A percentile compares a stretch with the other conserved stretches of the same genome.
Evolutionary conservation across 805 yeast genomes (phyloP).

Genomic region (Monosporozyma aquatica): DNA sequence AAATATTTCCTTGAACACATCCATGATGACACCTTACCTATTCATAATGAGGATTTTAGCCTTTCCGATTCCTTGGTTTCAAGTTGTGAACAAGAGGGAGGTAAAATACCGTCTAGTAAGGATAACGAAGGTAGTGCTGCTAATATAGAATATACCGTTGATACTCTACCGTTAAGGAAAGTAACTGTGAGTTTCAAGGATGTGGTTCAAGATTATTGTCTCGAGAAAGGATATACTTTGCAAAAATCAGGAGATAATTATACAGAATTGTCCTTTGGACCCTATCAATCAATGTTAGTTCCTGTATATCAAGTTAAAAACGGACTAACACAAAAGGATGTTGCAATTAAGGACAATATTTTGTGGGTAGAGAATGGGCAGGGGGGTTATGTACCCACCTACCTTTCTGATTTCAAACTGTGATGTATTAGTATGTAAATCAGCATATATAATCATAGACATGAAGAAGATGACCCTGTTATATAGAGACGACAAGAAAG

Average conservation of each 20-base stretch:
- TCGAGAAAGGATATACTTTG: constrained; percentile 35
- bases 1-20: background rate
- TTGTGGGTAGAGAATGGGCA: constrained; percentile 37
- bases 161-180: constrained; percentile 34
- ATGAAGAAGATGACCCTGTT: too few species aligned
- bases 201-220: constrained; percentile 55
- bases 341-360: constrained; percentile 56
- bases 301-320: constrained; percentile 18
- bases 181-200: constrained; percentile 49
- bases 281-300: constrained; percentile 18
- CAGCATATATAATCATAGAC: background rate
- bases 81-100: background rate
- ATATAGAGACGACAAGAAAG: too few species aligned
- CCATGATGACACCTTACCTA: constrained; percentile 5
- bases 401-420: constrained; percentile 11
- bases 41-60: constrained; percentile 18
- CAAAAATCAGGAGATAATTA: constrained; percentile 11
- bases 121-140: background rate
- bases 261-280: constrained; percentile 20
- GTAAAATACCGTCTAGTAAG: too few species aligned
- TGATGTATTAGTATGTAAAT: background rate
- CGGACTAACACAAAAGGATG: background rate
- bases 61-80: background rate
- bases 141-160: constrained; percentile 11
- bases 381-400: constrained; percentile 17